Evolutionary conservation across 2,329 filamentous ascomycete genomes (phyloP), one percentile per base, ranked within the genome.

Genomic region (Apiospora saccharicola): DNA sequence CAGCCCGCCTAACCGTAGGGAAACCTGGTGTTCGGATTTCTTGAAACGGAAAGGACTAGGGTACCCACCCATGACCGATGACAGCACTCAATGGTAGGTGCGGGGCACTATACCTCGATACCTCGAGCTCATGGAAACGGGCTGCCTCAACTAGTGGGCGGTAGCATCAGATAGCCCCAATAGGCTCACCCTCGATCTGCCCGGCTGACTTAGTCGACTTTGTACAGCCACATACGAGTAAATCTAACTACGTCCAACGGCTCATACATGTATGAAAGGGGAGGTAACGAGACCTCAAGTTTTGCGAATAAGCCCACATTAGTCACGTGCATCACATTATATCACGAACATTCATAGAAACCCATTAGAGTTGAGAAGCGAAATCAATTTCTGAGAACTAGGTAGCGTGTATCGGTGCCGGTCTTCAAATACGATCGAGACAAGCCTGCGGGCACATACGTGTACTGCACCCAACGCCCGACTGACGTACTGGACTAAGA

Each of bases 311-410:
- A n/a, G n/a, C 22, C 46, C 12, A 22, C 3, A 47, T 4, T n/a
- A 49, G 49, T n/a, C 14, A 26, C 49, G 12, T 24, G 24, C 49
- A 51, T 51, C 49, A n/a, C 22, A 13, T 51, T 10, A 51, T 10
- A 69, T 4, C 19, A 47, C 22, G 24, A 19, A 13, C 43, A 68
- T 47, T 34, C 34, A 53, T 1, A 8, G 30, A 14, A 16, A 44
- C 43, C 22, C 10, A 30, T 22, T 49, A 22, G 13, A 44, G 69
- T 24, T 30, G 70, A 72, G 30, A 57, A 70, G 44, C 64, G 61
- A 71, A 30, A 67, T 69, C 46, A 53, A 71, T 71, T 73, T 71
- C n/a, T 70, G 44, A 70, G 47, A 71, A 71, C 72, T 71, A 73
- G 70, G 67, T 71, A 71, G 70, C 68, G 57, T 71, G 53, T 71